Percentiles rank a stretch among this genome's conserved stretches.
phyloP scores from a whole-genome alignment of 257 asterid species.

The Eustoma russellianum region DNA sequence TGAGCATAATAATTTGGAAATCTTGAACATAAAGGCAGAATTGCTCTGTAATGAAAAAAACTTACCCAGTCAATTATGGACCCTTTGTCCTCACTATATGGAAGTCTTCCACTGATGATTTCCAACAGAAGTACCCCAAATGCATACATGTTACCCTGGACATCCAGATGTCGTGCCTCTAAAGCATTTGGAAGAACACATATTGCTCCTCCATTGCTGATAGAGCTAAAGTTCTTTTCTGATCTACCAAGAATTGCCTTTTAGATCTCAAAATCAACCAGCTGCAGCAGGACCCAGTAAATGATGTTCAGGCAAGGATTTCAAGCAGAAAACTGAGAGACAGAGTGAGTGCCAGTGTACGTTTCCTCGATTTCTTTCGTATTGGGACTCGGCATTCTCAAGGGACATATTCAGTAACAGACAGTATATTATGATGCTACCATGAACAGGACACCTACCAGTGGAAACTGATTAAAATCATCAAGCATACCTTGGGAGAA shows the following conservation, averaged over 20 bases:
- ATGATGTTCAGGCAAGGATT: neutral
- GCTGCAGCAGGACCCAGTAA: conserved; percentile 30
- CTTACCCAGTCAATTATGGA: conserved; percentile 78
- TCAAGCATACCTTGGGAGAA: conserved; percentile 65
- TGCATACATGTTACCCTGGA: conserved; percentile 69
- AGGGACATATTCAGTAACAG: neutral
- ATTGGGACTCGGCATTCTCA: neutral
- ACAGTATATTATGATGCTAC: neutral
- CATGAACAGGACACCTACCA: neutral
- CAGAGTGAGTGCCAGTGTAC: no score
- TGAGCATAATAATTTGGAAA: neutral
- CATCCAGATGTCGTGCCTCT: conserved; percentile 57
- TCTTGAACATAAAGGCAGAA: neutral
- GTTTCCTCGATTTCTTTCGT: no score
- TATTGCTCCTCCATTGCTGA: conserved; percentile 67
- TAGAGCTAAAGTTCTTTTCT: conserved; percentile 65
- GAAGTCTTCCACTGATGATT: conserved; percentile 83
- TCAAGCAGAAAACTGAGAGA: neutral
- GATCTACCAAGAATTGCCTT: conserved; percentile 70
- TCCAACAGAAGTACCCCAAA: conserved; percentile 83
- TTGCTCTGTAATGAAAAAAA: neutral
- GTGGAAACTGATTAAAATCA: neutral
- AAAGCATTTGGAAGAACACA: conserved; percentile 47
- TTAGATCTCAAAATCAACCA: conserved; percentile 96
- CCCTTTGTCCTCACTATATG: conserved; percentile 77